Evolutionary conservation across 805 yeast genomes (phyloP).

Genomic region (Yarrowia sp.): DNA sequence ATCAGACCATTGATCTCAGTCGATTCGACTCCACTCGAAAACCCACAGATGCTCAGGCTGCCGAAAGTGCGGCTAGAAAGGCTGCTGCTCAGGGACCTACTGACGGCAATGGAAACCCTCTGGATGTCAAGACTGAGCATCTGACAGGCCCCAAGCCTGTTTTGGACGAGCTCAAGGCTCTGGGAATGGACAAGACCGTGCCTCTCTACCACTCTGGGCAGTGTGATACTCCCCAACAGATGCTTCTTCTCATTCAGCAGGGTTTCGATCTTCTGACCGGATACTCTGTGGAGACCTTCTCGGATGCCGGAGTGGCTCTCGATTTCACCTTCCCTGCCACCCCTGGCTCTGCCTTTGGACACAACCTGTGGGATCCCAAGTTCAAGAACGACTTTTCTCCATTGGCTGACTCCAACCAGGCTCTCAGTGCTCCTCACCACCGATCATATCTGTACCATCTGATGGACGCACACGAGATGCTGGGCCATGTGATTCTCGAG

Average conservation of each 20-base stretch:
- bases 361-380: slow-evolving; percentile 49
- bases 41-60: slow-evolving; percentile 7
- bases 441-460: slow-evolving; percentile 55
- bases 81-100: slow-evolving; percentile 30
- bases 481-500: slow-evolving; percentile 54
- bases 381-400: slow-evolving; percentile 48
- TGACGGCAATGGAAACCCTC: slow-evolving; percentile 33
- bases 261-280: slow-evolving; percentile 52
- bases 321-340: slow-evolving; percentile 46
- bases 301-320: slow-evolving; percentile 53
- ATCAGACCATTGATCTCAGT: slow-evolving; percentile 27
- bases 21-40: slow-evolving; percentile 39
- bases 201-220: slow-evolving; percentile 42
- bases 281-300: slow-evolving; percentile 46
- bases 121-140: slow-evolving; percentile 19
- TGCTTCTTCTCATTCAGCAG: slow-evolving; percentile 46
- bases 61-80: slow-evolving; percentile 21
- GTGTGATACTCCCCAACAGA: slow-evolving; percentile 49
- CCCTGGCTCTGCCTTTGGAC: slow-evolving; percentile 40
- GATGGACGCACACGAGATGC: slow-evolving; percentile 54
- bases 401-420: slow-evolving; percentile 44
- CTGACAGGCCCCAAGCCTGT: slow-evolving; percentile 15
- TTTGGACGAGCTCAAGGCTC: slow-evolving; percentile 26
- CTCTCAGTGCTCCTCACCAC: slow-evolving; percentile 46
- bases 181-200: slow-evolving; percentile 4